These are phyloP conservation scores for Pittosporum tobira DNA, from an alignment of 129 eudicot genomes.

Conservation along the genomic window DNA sequence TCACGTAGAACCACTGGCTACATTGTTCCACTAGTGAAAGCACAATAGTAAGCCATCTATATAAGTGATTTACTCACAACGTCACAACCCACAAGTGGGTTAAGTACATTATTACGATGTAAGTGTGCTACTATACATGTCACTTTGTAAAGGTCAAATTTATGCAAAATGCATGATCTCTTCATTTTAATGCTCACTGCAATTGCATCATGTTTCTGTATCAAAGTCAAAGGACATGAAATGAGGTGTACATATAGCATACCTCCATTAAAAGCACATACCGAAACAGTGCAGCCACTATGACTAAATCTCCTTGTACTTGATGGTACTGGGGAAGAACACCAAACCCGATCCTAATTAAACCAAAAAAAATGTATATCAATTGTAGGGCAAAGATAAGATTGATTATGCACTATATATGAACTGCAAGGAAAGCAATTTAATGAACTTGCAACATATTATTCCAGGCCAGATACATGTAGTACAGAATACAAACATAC, in stretches of 20 bases:
- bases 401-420: not conserved
- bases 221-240: not conserved
- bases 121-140: constrained; percentile 1
- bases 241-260: not conserved
- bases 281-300: constrained; percentile 10
- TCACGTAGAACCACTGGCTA: not conserved
- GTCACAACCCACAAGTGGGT: constrained; percentile 5
- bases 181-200: not conserved
- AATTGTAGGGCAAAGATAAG: not conserved
- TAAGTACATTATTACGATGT: not conserved
- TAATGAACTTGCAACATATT: no score
- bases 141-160: constrained; percentile 1
- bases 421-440: no score
- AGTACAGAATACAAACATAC: no score
- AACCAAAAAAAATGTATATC: not conserved
- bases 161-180: constrained; percentile 6
- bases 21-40: not conserved
- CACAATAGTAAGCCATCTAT: not conserved
- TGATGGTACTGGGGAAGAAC: not conserved
- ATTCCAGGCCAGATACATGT: no score
- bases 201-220: not conserved
- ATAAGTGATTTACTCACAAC: constrained; percentile 1
- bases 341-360: not conserved
- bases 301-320: not conserved
- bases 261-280: not conserved